A percentile compares a stretch with the other conserved stretches of the same genome.
Conservation (phyloP, 176 grass and related monocot genomes). For the barley (Hordeum vulgare) region DNA sequence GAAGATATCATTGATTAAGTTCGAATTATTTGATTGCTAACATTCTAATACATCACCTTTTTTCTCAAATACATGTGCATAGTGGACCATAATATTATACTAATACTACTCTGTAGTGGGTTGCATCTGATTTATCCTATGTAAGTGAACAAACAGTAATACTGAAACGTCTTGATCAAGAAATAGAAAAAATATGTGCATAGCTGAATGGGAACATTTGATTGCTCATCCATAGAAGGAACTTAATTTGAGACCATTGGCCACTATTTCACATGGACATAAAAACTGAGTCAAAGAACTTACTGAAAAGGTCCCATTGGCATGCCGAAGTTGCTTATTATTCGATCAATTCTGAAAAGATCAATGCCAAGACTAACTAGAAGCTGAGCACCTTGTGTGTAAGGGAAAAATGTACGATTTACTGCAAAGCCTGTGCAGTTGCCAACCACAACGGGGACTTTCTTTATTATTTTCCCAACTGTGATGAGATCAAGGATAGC, state of each 20-base stretch:
- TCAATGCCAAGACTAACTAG: slow-evolving; percentile 84
- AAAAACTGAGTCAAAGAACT: slow-evolving; percentile 24
- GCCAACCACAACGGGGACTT: slow-evolving; percentile 91
- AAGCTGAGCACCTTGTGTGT: slow-evolving; percentile 66
- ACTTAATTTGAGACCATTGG: background rate
- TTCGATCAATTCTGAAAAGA: slow-evolving; percentile 74
- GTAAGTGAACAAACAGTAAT: background rate
- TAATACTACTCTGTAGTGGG: background rate
- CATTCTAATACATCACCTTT: background rate
- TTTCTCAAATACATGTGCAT: background rate
- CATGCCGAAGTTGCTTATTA: slow-evolving; percentile 89
- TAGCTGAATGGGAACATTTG: background rate
- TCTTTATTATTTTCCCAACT: slow-evolving; percentile 93
- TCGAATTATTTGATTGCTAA: background rate
- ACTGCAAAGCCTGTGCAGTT: slow-evolving; percentile 98
- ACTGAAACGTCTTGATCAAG: background rate
- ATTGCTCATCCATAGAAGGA: background rate
- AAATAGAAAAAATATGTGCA: background rate
- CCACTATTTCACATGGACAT: background rate
- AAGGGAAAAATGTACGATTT: slow-evolving; percentile 97
- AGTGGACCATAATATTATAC: background rate
- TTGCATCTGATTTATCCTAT: background rate
- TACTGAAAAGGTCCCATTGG: slow-evolving; percentile 99
- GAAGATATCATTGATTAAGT: background rate
- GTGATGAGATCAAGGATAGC: slow-evolving; percentile 84